A percentile compares a stretch with the other conserved stretches of the same genome.
Evolutionary conservation across 176 grass and related monocot genomes (phyloP).

Genomic region (Phragmites australis): DNA sequence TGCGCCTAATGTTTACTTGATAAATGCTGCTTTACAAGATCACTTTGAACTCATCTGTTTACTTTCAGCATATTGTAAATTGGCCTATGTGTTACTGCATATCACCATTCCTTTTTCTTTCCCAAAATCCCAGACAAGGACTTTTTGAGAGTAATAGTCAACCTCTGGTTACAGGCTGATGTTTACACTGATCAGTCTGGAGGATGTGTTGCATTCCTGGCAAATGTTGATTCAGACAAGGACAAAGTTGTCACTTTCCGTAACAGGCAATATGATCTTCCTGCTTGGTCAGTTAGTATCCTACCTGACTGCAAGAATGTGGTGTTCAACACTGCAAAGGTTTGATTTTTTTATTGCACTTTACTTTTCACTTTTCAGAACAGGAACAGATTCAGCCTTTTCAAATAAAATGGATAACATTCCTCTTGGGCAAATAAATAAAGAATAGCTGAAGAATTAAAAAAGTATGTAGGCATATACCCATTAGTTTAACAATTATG

Average conservation of each 20-base stretch:
- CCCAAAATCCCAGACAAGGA: background rate
- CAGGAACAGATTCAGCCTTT: constrained; percentile 6
- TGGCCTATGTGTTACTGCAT: background rate
- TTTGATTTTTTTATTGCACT: background rate
- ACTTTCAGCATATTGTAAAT: background rate
- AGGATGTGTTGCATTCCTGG: constrained; percentile 79
- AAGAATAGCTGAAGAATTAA: background rate
- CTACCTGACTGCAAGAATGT: constrained; percentile 97
- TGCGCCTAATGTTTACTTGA: background rate
- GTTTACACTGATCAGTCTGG: constrained; percentile 82
- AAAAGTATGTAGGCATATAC: background rate
- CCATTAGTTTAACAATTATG: background rate
- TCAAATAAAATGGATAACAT: background rate
- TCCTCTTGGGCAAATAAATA: constrained; percentile 29
- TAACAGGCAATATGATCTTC: constrained; percentile 74
- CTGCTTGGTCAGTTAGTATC: constrained; percentile 97
- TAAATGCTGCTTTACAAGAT: constrained; percentile 6
- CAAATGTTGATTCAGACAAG: constrained; percentile 75
- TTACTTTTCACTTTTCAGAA: background rate
- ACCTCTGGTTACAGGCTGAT: constrained; percentile 61
- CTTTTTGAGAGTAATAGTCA: background rate
- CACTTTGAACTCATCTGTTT: constrained; percentile 15
- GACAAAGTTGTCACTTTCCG: constrained; percentile 70
- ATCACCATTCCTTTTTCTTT: background rate
- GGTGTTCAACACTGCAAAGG: constrained; percentile 93